Evolutionary conservation across 306 rosid species (phyloP).

Genomic region (Inga oerstediana): DNA sequence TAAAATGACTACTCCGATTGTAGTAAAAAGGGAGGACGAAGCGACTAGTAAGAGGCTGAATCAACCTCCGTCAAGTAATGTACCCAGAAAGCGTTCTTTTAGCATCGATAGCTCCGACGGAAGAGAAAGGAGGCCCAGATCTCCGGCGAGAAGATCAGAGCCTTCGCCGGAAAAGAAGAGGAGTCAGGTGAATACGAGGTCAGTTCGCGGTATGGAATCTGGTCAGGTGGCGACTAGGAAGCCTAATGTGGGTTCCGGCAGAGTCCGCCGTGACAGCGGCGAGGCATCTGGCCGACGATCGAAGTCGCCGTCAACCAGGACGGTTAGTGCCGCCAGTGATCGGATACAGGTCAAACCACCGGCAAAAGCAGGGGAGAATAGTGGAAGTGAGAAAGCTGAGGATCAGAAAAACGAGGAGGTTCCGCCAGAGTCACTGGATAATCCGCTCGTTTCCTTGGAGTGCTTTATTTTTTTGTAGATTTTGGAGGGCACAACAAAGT

Average conservation of each 20-base stretch:
- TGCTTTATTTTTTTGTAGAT: constrained; percentile 94
- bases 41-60: constrained; percentile 63
- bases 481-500: constrained; percentile 6
- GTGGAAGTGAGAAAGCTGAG: constrained; percentile 29
- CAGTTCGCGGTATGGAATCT: constrained; percentile 55
- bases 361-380: constrained; percentile 28
- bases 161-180: constrained; percentile 59
- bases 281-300: constrained; percentile 64
- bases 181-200: constrained; percentile 42
- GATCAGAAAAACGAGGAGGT: constrained; percentile 43
- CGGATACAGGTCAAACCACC: constrained; percentile 45
- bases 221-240: constrained; percentile 46
- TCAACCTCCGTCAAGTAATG: constrained; percentile 33
- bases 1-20: constrained; percentile 41
- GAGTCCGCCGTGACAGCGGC: constrained; percentile 50
- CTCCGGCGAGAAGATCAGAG: constrained; percentile 47
- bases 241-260: constrained; percentile 35
- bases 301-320: constrained; percentile 77
- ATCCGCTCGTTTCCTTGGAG: constrained; percentile 83
- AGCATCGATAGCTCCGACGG: constrained; percentile 40
- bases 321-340: constrained; percentile 32
- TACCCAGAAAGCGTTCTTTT: constrained; percentile 58
- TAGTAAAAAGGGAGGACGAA: constrained; percentile 73
- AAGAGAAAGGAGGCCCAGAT: constrained; percentile 47
- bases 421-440: constrained; percentile 49